A percentile compares a stretch with the other conserved stretches of the same genome.
Conservation (phyloP, 208 protist species). For the Acanthamoeba healyi region DNA sequence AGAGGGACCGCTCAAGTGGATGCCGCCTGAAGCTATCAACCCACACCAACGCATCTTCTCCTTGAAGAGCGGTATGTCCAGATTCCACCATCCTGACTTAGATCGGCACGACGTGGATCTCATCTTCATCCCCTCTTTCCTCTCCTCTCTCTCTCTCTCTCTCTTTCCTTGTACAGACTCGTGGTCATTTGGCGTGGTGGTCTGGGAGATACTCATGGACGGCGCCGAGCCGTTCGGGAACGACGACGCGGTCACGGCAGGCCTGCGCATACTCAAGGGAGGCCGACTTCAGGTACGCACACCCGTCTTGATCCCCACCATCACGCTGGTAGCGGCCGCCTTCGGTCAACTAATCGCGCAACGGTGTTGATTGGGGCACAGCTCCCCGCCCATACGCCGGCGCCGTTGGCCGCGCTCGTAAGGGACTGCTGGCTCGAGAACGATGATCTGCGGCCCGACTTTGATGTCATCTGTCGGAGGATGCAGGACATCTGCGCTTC, state of each 20-base stretch:
- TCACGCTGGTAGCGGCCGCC: neutral
- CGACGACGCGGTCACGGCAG: slow-evolving; percentile 34
- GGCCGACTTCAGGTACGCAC: neutral
- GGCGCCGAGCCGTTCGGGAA: slow-evolving; percentile 68
- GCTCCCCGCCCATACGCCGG: slow-evolving; percentile 10
- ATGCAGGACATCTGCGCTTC: slow-evolving; percentile 31
- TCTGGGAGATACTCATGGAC: slow-evolving; percentile 76
- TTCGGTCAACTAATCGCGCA: neutral
- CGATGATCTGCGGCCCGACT: slow-evolving; percentile 22
- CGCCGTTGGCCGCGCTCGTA: neutral
- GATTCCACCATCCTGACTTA: neutral
- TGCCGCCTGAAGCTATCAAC: slow-evolving; percentile 71
- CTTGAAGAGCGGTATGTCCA: slow-evolving; percentile 14
- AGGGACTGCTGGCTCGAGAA: slow-evolving; percentile 28
- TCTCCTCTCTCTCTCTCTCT: neutral
- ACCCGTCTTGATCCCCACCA: neutral
- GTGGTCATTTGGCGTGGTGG: slow-evolving; percentile 60
- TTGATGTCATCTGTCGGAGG: neutral
- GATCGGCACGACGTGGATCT: neutral
- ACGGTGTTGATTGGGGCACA: neutral
- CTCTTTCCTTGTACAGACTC: neutral
- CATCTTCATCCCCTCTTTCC: neutral
- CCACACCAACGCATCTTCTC: slow-evolving; percentile 49
- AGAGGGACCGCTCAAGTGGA: slow-evolving; percentile 71
- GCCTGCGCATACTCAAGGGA: slow-evolving; percentile 61